phyloP scores from a whole-genome alignment of 1,284 basidiomycete genomes.

The Termitomyces sp. region DNA sequence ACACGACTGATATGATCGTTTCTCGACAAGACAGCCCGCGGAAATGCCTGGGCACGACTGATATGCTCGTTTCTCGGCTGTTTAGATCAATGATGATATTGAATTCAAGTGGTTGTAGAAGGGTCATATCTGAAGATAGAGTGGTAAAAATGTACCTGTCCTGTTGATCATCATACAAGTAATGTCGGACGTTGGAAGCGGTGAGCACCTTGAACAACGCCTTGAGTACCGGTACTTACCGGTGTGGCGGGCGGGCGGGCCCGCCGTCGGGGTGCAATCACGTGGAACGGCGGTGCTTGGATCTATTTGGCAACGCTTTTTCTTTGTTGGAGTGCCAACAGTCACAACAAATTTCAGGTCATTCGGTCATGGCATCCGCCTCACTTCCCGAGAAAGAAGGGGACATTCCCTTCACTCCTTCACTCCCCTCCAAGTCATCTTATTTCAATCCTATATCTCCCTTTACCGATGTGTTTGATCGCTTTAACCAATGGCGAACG shows the following conservation, averaged over 20 bases:
- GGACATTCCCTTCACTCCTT: slow-evolving; percentile 19
- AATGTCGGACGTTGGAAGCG: not conserved
- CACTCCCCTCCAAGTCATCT: slow-evolving; percentile 21
- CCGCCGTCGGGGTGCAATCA: not conserved
- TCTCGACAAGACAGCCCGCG: not conserved
- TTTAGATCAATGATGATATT: not conserved
- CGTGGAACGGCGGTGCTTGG: slow-evolving; percentile 19
- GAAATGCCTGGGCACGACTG: not conserved
- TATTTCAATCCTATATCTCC: slow-evolving; percentile 42
- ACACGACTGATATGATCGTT: too few species aligned
- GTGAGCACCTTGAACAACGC: too few species aligned
- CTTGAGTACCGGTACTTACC: too few species aligned
- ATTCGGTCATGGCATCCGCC: slow-evolving; percentile 38
- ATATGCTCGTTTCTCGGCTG: too few species aligned
- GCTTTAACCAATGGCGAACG: slow-evolving; percentile 77
- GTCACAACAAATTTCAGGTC: slow-evolving; percentile 18
- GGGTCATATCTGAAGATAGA: not conserved
- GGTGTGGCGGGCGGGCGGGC: not conserved
- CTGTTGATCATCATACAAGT: not conserved
- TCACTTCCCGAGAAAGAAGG: slow-evolving; percentile 32
- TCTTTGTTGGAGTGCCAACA: slow-evolving; percentile 24
- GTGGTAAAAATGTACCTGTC: not conserved
- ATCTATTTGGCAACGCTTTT: slow-evolving; percentile 34
- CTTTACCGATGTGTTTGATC: slow-evolving; percentile 60
- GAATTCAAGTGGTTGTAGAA: not conserved